Evolutionary conservation across 331 rosid genomes (phyloP), one percentile per base, ranked within the genome.

Genomic region (Acacia concinna): DNA sequence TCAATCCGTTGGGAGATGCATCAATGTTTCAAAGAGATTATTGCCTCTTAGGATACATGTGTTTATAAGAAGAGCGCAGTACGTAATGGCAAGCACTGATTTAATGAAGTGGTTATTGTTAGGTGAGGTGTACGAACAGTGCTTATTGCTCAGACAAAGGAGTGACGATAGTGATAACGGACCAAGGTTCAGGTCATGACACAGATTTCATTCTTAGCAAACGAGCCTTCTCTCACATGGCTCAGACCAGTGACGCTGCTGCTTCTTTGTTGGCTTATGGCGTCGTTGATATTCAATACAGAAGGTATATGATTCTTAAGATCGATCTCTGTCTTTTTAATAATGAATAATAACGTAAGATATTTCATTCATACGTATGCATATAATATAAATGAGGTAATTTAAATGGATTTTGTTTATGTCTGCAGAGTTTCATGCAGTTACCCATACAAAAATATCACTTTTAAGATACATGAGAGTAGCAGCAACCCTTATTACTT

Each of bases 181-280:
- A 95, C 75, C 90, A 87, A 71, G 98, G 97, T 37, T 88, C 96
- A 13, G 65, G 97, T 12, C 69, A 34, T 56, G 67, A 76, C 78
- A 91, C 98, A 0, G 97, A 92, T 49, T 95, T 95, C 56, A 87
- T 95, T 78, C 81, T 95, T 68, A 95, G 94, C 87, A 74, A 79
- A 83, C 82, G 86, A 78, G 97, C 98, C 69, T 95, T 85, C 41
- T 25, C 86, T 60, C 35, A 67, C 23, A 91, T 95, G 97, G 98
- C 97, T 78, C 91, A 86, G 75, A 92, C 83, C 40, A 8, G 82
- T 46, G 85, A 88, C 23, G 85, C 86, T 14, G 94, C 91, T 51
- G 75, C 87, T 52, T 74, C 84, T 86, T 79, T 95, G 49, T 49
- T 84, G 27, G 77, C 89, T 20, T 89, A 82, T 47, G 98, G 98